Percentiles rank a stretch among this genome's conserved stretches.
Conservation (phyloP, 352 stramenopile species). For the Pythium coloratum region DNA sequence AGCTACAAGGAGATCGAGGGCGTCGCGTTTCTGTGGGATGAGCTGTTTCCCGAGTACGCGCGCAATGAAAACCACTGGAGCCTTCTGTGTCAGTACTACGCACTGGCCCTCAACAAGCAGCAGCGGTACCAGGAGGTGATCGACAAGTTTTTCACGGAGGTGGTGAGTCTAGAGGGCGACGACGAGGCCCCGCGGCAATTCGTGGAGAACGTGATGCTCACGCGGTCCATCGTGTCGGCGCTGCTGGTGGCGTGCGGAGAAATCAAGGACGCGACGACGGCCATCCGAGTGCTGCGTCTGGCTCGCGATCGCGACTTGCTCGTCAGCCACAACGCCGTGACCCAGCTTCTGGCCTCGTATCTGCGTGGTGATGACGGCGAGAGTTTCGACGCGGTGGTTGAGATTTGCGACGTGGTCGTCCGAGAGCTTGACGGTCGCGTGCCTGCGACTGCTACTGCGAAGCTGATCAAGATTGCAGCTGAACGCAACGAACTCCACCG, state of each 20-base stretch:
- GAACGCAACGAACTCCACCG: constrained; percentile 51
- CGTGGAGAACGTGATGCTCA: constrained; percentile 16
- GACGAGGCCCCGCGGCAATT: constrained; percentile 3
- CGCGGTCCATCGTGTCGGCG: constrained; percentile 18
- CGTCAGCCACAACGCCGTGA: constrained; percentile 37
- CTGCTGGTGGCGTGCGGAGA: constrained; percentile 27
- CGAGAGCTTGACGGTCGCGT: constrained; percentile 38
- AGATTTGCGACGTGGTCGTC: constrained; percentile 58
- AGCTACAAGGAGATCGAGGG: constrained; percentile 29
- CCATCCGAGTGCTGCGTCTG: constrained; percentile 20
- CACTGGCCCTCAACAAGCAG: constrained; percentile 31
- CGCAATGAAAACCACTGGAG: constrained; percentile 29
- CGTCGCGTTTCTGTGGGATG: constrained; percentile 32
- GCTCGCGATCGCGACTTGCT: constrained; percentile 13
- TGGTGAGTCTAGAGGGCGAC: constrained; percentile 11
- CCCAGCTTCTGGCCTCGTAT: constrained; percentile 57
- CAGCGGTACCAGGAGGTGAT: constrained; percentile 29
- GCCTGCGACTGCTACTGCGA: constrained; percentile 54
- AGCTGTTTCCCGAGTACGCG: constrained; percentile 28
- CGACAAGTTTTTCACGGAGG: constrained; percentile 29
- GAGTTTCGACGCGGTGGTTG: constrained; percentile 50
- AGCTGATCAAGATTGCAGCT: constrained; percentile 58
- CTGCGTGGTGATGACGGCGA: constrained; percentile 49
- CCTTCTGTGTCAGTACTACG: constrained; percentile 31
- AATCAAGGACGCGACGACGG: constrained; percentile 16